Base-by-base conservation (phyloP, 176 grass and related monocot species). In the Cocos nucifera region DNA sequence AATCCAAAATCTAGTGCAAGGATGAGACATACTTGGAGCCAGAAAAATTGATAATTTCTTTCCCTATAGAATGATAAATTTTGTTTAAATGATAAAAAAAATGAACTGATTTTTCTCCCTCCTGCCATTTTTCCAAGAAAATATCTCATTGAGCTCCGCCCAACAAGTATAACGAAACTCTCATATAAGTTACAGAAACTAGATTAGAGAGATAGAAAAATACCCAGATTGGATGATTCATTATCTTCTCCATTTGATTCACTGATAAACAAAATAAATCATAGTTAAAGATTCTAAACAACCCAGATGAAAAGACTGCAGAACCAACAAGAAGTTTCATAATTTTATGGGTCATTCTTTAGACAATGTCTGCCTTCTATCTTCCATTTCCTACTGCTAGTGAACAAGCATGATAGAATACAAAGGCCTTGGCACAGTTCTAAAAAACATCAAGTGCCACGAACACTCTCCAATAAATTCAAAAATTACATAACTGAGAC, bases 301-400 rank as follows among this genome's bases (percentile, higher is more conserved):
- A 5, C 5, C 28, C 4, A 30, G 5, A 30, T 30, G 28, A 6
- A 30, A 30, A 6, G 28, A 6, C 28, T 30, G 28, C 28, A 5
- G 26, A 30, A 1, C 5, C 28, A 30, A 30, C 28, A 81, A 69
- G 77, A 57, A 50, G 51, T 57, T 19, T 32, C 73, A 61, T 51
- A 59, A 63, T 67, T 69, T 75, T 63, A 78, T 78, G 74, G 77
- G 17, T 66, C 81, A 81, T 70, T 56, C 58, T 49, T 61, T 32
- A 57, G 44, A 58, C 71, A 14, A 53, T 75, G 61, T 76, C 77
- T 30, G 5, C 52, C 54, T 71, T 73, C 53, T 49, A 56, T 30
- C 19, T 64, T 76, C 51, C 72, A 72, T 63, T 56, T 48, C 66
- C 78, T 72, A 68, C 66, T 74, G 78, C 65, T 77, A 67, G 17